These are phyloP conservation scores for Luvunga scandens DNA, from an alignment of 345 rosid genomes.

Conservation along the genomic window DNA sequence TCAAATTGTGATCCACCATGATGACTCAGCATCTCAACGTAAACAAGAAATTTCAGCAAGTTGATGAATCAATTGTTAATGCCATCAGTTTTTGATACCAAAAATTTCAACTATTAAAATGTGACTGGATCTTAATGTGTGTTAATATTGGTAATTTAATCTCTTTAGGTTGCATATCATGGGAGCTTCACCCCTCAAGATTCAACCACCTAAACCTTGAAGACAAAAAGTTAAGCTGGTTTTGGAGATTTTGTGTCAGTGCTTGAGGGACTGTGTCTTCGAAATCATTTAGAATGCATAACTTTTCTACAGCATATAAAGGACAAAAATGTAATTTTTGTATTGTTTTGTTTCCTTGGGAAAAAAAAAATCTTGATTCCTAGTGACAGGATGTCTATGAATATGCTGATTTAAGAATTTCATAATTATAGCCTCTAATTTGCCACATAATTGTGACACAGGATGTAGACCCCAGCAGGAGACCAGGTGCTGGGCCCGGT, in stretches of 20 bases:
- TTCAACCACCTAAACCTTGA: background rate
- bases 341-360: background rate
- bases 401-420: background rate
- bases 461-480: constrained; percentile 86
- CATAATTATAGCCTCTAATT: constrained; percentile 6
- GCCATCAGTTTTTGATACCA: background rate
- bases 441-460: constrained; percentile 30
- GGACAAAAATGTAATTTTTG: background rate
- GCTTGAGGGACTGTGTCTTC: background rate
- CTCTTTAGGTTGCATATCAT: background rate
- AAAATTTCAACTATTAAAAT: background rate
- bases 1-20: background rate
- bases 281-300: background rate
- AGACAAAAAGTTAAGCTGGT: background rate
- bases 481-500: constrained; percentile 91
- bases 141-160: background rate
- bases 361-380: background rate
- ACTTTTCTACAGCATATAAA: background rate
- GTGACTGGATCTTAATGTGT: background rate
- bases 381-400: background rate
- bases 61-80: background rate
- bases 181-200: background rate
- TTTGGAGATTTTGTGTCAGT: background rate
- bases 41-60: background rate
- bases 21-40: background rate